phyloP scores from a whole-genome alignment of 1,139 yeast genomes.

The Geotrichum restrictum region DNA sequence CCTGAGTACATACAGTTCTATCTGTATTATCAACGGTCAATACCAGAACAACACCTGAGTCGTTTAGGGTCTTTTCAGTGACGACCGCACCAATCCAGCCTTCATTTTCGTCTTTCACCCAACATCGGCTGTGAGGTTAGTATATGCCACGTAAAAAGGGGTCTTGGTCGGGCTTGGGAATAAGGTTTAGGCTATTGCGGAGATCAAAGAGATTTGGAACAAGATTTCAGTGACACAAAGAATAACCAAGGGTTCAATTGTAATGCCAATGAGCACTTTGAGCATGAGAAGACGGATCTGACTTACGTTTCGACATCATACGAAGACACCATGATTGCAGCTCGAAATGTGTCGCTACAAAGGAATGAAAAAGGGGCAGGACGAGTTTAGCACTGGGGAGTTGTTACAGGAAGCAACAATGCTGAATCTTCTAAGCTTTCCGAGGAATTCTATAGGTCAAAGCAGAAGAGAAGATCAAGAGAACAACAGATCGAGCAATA shows the following conservation, averaged over 20 bases:
- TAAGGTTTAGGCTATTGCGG: background rate
- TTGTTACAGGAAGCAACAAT: conserved; percentile 4
- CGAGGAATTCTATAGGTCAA: background rate
- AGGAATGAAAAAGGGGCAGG: conserved; percentile 18
- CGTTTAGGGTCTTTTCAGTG: conserved; percentile 47
- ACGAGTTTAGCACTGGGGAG: conserved; percentile 5
- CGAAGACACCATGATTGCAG: conserved; percentile 13
- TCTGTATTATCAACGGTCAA: conserved; percentile 52
- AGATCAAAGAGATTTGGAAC: background rate
- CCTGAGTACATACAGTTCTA: conserved; percentile 39
- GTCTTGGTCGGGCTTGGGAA: too few relatives aligned
- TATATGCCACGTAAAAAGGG: background rate
- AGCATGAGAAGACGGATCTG: background rate
- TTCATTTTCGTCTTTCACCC: conserved; percentile 83
- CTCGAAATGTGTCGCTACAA: background rate
- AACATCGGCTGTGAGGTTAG: conserved; percentile 56
- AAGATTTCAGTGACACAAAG: background rate
- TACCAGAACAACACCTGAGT: conserved; percentile 52
- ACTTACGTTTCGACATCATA: conserved; percentile 20
- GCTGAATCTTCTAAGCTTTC: background rate
- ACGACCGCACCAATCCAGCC: conserved; percentile 95
- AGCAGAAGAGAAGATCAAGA: background rate
- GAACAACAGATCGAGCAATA: conserved; percentile 2
- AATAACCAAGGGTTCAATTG: background rate
- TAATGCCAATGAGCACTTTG: background rate